A percentile compares a stretch with the other conserved stretches of the same genome.
Conservation (phyloP, 2,329 filamentous ascomycete species). For the Scopulariopsis brevicaulis region DNA sequence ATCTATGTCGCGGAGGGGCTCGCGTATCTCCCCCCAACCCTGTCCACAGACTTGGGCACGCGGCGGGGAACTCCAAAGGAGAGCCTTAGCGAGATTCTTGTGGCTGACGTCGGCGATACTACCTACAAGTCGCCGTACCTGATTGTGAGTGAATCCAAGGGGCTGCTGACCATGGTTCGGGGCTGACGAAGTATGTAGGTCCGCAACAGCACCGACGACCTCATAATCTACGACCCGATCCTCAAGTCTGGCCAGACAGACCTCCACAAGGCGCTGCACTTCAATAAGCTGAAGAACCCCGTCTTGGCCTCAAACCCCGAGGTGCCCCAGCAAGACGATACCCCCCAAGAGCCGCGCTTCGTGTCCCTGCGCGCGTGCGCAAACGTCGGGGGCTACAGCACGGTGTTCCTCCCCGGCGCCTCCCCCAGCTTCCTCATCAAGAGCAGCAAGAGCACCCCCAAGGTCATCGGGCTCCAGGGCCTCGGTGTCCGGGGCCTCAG, state of each 20-base stretch:
- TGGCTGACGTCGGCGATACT: slow-evolving; percentile 74
- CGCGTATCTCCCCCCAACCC: slow-evolving; percentile 62
- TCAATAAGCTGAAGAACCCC: slow-evolving; percentile 64
- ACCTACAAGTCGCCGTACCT: slow-evolving; percentile 64
- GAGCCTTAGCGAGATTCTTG: slow-evolving; percentile 63
- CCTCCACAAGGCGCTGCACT: slow-evolving; percentile 52
- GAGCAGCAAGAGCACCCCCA: slow-evolving; percentile 65
- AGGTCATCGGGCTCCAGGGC: slow-evolving; percentile 62
- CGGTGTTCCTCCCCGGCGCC: slow-evolving; percentile 71
- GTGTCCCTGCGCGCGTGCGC: slow-evolving; percentile 44
- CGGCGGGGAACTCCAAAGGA: slow-evolving; percentile 64
- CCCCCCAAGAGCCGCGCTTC: slow-evolving; percentile 28
- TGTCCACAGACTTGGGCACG: slow-evolving; percentile 59
- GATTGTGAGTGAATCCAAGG: slow-evolving; percentile 45
- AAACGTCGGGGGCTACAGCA: slow-evolving; percentile 66
- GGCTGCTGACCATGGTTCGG: background rate
- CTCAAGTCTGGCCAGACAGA: slow-evolving; percentile 27
- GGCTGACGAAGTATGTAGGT: slow-evolving; percentile 33
- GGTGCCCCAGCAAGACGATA: slow-evolving; percentile 1
- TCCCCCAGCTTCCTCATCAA: slow-evolving; percentile 77
- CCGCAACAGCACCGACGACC: slow-evolving; percentile 68
- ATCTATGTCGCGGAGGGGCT: slow-evolving; percentile 68
- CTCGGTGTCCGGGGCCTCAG: slow-evolving; percentile 60
- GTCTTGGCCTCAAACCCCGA: slow-evolving; percentile 39
- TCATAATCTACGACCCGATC: slow-evolving; percentile 80